Conservation (phyloP, 768 basidiomycete genomes). For the Mycena maculata region DNA sequence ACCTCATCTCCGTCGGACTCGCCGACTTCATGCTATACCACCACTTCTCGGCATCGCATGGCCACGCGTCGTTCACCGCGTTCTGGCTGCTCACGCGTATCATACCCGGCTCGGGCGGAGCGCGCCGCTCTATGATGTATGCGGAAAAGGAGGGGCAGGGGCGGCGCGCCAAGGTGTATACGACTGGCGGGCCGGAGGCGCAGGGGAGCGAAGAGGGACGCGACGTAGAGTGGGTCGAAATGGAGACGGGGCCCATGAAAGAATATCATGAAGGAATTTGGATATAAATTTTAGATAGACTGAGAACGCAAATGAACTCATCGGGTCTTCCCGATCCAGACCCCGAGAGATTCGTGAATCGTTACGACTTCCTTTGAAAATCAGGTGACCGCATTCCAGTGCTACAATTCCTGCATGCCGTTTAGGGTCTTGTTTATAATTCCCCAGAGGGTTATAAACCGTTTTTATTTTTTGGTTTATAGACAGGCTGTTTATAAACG, state of each 20-base stretch:
- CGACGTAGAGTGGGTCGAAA: slow-evolving; percentile 36
- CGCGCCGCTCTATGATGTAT: slow-evolving; percentile 34
- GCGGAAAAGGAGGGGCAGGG: slow-evolving; percentile 34
- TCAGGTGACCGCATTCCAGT: too few relatives aligned
- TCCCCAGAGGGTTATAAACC: too few relatives aligned
- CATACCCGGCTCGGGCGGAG: slow-evolving; percentile 29
- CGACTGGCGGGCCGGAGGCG: slow-evolving; percentile 32
- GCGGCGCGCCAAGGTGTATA: slow-evolving; percentile 30
- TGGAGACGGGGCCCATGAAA: slow-evolving; percentile 34
- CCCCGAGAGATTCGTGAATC: too few relatives aligned
- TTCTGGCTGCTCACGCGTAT: slow-evolving; percentile 32
- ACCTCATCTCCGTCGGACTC: slow-evolving; percentile 21
- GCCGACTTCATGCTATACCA: slow-evolving; percentile 31
- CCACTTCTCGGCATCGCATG: slow-evolving; percentile 34
- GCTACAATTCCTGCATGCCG: too few relatives aligned
- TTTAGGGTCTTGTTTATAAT: too few relatives aligned
- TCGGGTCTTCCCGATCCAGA: too few relatives aligned
- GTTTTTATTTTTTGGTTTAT: too few relatives aligned
- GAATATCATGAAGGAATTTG: slow-evolving; percentile 22
- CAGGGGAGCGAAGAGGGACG: slow-evolving; percentile 29
- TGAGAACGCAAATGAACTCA: too few relatives aligned
- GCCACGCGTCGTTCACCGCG: slow-evolving; percentile 26
- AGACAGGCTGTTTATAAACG: too few relatives aligned
- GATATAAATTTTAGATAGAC: slow-evolving; percentile 26
- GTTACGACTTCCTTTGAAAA: too few relatives aligned